phyloP scores from a whole-genome alignment of 257 asterid genomes.

The Capsicum rhomboideum region DNA sequence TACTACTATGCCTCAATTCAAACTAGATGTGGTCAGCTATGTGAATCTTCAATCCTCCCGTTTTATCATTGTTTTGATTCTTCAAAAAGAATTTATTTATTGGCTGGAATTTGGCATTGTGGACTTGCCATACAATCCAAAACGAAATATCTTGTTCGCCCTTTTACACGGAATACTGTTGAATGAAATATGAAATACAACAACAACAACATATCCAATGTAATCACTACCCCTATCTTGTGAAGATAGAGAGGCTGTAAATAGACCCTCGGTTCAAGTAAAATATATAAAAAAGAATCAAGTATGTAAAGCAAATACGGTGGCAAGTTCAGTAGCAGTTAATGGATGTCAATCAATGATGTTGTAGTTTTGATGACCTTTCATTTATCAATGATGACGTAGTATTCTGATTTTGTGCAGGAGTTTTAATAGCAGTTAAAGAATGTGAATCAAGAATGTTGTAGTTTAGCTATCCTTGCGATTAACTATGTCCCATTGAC shows the following conservation, averaged over 20 bases:
- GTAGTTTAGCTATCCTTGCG: background rate
- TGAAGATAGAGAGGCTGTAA: too few relatives aligned
- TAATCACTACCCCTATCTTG: too few relatives aligned
- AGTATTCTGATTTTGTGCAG: background rate
- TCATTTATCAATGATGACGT: background rate
- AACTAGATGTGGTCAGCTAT: background rate
- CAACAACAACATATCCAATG: too few relatives aligned
- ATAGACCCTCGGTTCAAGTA: too few relatives aligned
- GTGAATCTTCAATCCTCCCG: background rate
- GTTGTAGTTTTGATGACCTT: too few relatives aligned
- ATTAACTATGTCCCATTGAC: background rate
- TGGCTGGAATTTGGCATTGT: background rate
- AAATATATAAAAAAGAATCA: background rate
- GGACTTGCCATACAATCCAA: background rate
- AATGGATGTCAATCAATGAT: background rate
- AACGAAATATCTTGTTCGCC: background rate
- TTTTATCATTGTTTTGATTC: background rate
- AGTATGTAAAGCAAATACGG: too few relatives aligned
- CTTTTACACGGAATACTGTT: background rate
- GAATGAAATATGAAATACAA: background rate
- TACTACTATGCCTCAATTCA: background rate
- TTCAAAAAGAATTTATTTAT: background rate
- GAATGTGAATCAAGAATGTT: background rate
- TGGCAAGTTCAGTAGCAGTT: background rate
- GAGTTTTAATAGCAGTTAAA: background rate